A percentile compares a stretch with the other conserved stretches of the same genome.
Conservation (phyloP, 495 filamentous ascomycete genomes). For the Neurospora cerealis region DNA sequence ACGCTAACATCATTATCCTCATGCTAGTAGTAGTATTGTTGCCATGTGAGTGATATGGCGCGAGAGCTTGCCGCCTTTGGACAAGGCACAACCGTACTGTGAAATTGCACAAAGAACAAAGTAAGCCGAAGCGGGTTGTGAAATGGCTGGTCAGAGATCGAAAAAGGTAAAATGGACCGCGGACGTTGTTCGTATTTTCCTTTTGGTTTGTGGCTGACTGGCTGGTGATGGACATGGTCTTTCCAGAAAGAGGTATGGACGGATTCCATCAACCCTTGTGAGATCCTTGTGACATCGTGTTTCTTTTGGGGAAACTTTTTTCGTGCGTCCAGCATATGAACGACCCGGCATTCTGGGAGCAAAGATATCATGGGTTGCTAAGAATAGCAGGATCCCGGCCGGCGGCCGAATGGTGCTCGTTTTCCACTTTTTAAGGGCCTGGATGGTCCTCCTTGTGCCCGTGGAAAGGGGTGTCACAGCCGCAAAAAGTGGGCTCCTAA, state of each 20-base stretch:
- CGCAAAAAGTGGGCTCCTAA: conserved; percentile 10
- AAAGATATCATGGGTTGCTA: neutral
- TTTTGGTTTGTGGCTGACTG: neutral
- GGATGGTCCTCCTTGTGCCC: neutral
- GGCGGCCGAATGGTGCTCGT: neutral
- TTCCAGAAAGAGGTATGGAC: neutral
- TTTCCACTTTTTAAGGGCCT: neutral
- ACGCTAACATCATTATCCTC: neutral
- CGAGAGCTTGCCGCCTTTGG: neutral
- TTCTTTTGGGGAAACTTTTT: neutral
- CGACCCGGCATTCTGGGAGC: neutral
- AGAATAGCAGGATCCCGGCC: neutral
- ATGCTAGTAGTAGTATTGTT: neutral
- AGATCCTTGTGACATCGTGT: neutral
- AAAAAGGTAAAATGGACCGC: neutral
- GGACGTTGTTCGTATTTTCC: neutral
- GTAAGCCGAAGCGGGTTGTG: neutral
- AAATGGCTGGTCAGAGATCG: neutral
- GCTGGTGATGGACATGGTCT: neutral
- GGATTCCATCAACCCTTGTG: neutral
- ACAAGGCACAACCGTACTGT: neutral
- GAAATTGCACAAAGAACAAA: neutral
- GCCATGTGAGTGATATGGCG: neutral
- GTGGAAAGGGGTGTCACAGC: conserved; percentile 7
- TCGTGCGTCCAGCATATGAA: neutral